Base-by-base conservation (phyloP, 257 asterid genomes). In the Craterostigma plantagineum region DNA sequence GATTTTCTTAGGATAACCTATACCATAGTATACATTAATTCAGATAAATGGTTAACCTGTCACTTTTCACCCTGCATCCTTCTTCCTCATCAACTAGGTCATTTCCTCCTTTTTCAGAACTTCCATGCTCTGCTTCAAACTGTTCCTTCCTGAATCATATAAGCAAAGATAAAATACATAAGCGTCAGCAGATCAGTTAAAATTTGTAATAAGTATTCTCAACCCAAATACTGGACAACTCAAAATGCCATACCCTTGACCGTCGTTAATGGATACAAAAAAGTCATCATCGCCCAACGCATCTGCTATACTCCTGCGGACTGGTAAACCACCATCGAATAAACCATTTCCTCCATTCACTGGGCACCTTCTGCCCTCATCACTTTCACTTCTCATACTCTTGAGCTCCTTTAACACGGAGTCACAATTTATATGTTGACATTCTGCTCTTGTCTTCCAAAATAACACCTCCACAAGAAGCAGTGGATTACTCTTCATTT, bases 231-330 rank as follows among this genome's bases (percentile, higher is more conserved):
- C 14, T 42, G 51, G 49, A 10, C 46, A 42, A 49, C 47, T 34
- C 39, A 35, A 15, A 33, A 49, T 57, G 48, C 45, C 81, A 56
- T 57, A 73, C 81, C 11, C 63, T 57, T 60, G 59, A 54, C 35
- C 51, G 16, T 61, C 69, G 17, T 47, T 55, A 52, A 45, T 53
- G 11, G 67, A 43, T 33, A 44, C 45, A 16, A 13, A 71, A 59
- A 72, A 58, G 69, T 76, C 95, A 52, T 87, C 98, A 49, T 87
- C 98, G 33, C 98, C 98, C 18, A 87, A 75, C 42, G 98, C 95
- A 66, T 87, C 98, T 11, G 95, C 95, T 50, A 87, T 58, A 66
- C 76, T 87, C 71, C 92, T 71, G 50, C 64, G 75, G 23, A 51
- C 66, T 79, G 84, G 71, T 60, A 55, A 66, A 48, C 62, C 60